A percentile compares a stretch with the other conserved stretches of the same genome.
Conservation (phyloP, 106 monocot species). For the Dioscorea zingiberensis region DNA sequence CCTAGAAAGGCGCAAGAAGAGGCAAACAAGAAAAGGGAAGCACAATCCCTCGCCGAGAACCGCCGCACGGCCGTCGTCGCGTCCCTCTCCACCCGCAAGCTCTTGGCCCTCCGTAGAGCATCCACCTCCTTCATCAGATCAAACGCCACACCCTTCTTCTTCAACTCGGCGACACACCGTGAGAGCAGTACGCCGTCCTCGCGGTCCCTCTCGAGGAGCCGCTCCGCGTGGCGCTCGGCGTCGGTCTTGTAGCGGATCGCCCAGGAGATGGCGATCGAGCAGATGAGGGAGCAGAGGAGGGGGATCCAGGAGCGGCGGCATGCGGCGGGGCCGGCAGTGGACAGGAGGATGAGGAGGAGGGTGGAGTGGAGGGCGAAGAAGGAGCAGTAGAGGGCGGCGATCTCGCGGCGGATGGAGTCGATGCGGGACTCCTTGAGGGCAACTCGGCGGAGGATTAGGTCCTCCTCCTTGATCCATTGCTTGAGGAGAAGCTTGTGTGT, state of each 20-base stretch:
- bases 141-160: constrained; percentile 70
- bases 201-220: constrained; percentile 58
- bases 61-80: constrained; percentile 8
- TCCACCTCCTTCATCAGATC: constrained; percentile 85
- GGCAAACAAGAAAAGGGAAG: constrained; percentile 33
- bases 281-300: constrained; percentile 46
- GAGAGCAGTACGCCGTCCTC: constrained; percentile 54
- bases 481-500: constrained; percentile 92
- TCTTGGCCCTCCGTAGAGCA: constrained; percentile 75
- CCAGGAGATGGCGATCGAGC: constrained; percentile 60
- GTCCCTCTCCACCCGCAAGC: constrained; percentile 50
- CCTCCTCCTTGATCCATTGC: constrained; percentile 81
- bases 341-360: constrained; percentile 54
- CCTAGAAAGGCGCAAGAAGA: constrained; percentile 40
- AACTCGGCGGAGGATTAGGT: constrained; percentile 54
- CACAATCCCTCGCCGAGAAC: constrained; percentile 40
- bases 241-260: constrained; percentile 76
- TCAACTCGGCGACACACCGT: constrained; percentile 68
- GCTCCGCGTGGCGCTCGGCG: constrained; percentile 32
- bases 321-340: constrained; percentile 8
- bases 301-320: constrained; percentile 80
- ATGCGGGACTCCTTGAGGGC: constrained; percentile 47
- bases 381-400: constrained; percentile 57
- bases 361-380: constrained; percentile 90
- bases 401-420: constrained; percentile 51